Evolutionary conservation across 2,329 filamentous ascomycete species (phyloP).

Genomic region (Pseudopithomyces chartarum): DNA sequence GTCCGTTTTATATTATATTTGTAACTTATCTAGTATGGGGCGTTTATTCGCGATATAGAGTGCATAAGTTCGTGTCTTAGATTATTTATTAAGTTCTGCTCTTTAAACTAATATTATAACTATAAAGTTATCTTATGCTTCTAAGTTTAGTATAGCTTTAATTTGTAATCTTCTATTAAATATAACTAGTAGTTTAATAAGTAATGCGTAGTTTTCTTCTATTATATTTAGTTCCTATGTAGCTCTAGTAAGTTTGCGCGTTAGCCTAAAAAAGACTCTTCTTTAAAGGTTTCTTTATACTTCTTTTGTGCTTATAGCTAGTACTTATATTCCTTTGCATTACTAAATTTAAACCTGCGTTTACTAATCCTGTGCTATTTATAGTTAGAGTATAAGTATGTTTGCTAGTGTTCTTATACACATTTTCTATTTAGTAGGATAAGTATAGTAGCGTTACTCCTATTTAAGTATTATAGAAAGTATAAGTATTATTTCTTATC

Average conservation of each 20-base stretch:
- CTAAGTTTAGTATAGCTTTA: neutral
- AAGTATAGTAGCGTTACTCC: too few relatives aligned
- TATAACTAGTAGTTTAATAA: neutral
- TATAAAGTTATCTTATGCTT: neutral
- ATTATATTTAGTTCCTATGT: neutral
- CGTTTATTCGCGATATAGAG: neutral
- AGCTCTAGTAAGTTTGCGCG: neutral
- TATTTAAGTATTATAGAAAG: neutral
- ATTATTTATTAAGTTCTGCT: too few relatives aligned
- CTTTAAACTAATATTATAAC: neutral
- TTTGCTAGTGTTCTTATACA: neutral
- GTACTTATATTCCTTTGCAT: too few relatives aligned
- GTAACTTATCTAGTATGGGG: neutral
- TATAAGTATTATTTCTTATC: neutral
- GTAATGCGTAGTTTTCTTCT: neutral
- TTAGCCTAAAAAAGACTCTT: neutral
- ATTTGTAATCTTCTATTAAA: neutral
- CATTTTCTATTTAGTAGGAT: too few relatives aligned
- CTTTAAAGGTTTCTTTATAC: too few relatives aligned
- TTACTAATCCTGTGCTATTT: too few relatives aligned
- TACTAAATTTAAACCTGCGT: too few relatives aligned
- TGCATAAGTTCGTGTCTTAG: neutral
- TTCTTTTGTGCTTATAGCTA: too few relatives aligned
- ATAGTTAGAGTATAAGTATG: neutral
- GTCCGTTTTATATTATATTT: neutral